phyloP scores from a whole-genome alignment of 1,284 basidiomycete genomes.

The Cryptococcus depauperatus region DNA sequence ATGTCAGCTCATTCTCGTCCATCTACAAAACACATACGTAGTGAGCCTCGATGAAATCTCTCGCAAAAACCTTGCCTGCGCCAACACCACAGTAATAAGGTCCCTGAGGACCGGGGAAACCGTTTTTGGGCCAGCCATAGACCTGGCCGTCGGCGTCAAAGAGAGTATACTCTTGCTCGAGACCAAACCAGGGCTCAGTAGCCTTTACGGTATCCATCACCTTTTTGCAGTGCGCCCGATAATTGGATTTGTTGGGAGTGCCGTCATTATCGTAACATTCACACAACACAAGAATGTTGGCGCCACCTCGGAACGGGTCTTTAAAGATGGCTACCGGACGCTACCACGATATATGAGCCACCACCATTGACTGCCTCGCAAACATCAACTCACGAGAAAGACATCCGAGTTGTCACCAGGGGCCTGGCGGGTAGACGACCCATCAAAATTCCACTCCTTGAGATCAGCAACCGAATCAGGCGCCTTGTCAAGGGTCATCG shows the following conservation, averaged over 20 bases:
- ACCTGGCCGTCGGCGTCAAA: conserved; percentile 88
- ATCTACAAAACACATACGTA: conserved; percentile 50
- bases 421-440: conserved; percentile 93
- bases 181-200: conserved; percentile 85
- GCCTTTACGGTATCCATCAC: conserved; percentile 83
- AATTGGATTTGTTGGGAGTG: conserved; percentile 95
- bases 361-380: background rate
- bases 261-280: conserved; percentile 99
- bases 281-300: conserved; percentile 94
- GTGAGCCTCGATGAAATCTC: conserved; percentile 98
- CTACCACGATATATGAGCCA: conserved; percentile 12
- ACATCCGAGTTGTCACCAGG: conserved; percentile 93
- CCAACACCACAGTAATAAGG: conserved; percentile 99
- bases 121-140: conserved; percentile 95
- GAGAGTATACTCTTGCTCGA: conserved; percentile 99
- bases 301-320: conserved; percentile 97
- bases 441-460: conserved; percentile 98
- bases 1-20: background rate
- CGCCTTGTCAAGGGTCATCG: conserved; percentile 52
- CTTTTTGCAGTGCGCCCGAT: conserved; percentile 83
- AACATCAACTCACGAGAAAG: conserved; percentile 56
- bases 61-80: conserved; percentile 91
- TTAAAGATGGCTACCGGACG: conserved; percentile 96
- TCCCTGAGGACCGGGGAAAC: conserved; percentile 98
- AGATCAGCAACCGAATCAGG: conserved; percentile 41